Conservation (phyloP, 441 rosid genomes). For the Pelargonium citronellum region DNA sequence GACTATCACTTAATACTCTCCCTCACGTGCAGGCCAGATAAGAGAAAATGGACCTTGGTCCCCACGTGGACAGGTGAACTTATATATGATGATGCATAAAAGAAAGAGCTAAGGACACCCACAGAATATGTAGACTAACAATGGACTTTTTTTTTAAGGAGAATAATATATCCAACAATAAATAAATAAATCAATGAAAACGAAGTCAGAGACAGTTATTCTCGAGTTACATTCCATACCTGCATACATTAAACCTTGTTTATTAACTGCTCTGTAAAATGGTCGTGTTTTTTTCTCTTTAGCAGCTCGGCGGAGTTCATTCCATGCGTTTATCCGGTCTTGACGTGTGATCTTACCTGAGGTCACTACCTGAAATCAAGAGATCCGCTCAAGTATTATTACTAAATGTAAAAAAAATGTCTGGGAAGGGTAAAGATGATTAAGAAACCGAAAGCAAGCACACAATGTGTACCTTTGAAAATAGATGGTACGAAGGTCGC, state of each 20-base stretch:
- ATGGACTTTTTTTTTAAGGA: too few relatives aligned
- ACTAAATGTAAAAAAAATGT: not conserved
- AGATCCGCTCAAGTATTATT: not conserved
- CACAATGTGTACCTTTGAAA: constrained; percentile 53
- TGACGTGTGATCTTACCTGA: constrained; percentile 56
- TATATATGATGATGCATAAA: too few relatives aligned
- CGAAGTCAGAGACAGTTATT: too few relatives aligned
- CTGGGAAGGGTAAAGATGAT: not conserved
- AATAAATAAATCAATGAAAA: too few relatives aligned
- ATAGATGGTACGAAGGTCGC: constrained; percentile 78
- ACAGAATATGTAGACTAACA: too few relatives aligned
- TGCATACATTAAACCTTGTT: constrained; percentile 80
- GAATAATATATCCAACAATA: too few relatives aligned
- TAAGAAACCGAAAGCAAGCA: constrained; percentile 2
- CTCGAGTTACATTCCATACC: constrained; percentile 33
- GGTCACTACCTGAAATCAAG: constrained; percentile 51
- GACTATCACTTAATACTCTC: too few relatives aligned
- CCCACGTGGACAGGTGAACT: too few relatives aligned
- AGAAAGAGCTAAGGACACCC: too few relatives aligned
- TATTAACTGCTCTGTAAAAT: constrained; percentile 67
- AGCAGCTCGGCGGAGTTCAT: constrained; percentile 61
- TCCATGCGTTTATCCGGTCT: constrained; percentile 73
- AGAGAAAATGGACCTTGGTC: too few relatives aligned
- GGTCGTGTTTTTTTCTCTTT: constrained; percentile 57
- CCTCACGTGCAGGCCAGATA: too few relatives aligned